A percentile compares a stretch with the other conserved stretches of the same genome.
phyloP scores from a whole-genome alignment of 2,329 filamentous ascomycete species.

The Rachicladosporium sp. region DNA sequence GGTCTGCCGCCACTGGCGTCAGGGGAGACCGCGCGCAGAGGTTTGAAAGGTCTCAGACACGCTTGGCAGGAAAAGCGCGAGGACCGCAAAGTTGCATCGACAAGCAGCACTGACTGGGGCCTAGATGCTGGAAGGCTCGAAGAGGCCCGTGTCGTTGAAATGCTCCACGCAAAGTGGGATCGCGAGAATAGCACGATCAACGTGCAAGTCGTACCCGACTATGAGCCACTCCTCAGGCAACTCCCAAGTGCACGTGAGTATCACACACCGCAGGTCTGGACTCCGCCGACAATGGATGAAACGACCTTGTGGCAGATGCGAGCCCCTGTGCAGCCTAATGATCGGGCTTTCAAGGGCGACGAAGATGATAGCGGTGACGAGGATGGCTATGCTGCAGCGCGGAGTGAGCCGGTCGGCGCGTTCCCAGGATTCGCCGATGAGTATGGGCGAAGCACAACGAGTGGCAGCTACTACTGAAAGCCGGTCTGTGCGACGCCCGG shows the following conservation, averaged over 20 bases:
- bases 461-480: slow-evolving; percentile 19
- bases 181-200: slow-evolving; percentile 92
- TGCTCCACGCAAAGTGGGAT: slow-evolving; percentile 79
- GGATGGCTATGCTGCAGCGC: slow-evolving; percentile 17
- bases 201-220: slow-evolving; percentile 62
- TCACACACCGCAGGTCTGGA: slow-evolving; percentile 57
- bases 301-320: slow-evolving; percentile 49
- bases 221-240: slow-evolving; percentile 57
- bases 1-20: slow-evolving; percentile 43
- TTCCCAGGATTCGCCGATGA: slow-evolving; percentile 35
- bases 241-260: slow-evolving; percentile 87
- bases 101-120: slow-evolving; percentile 50
- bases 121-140: slow-evolving; percentile 74
- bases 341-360: slow-evolving; percentile 29
- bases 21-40: slow-evolving; percentile 38
- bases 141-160: slow-evolving; percentile 72
- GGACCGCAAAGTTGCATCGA: slow-evolving; percentile 66
- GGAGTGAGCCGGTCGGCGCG: slow-evolving; percentile 31
- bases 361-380: slow-evolving; percentile 36
- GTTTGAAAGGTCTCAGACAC: slow-evolving; percentile 55
- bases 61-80: slow-evolving; percentile 67
- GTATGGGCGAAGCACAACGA: slow-evolving; percentile 18
- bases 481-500: no score
- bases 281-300: slow-evolving; percentile 51
- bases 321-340: slow-evolving; percentile 41